These are phyloP conservation scores for Fusarium pseudonygamai DNA, from an alignment of 2,329 filamentous ascomycete species.

Conservation along the genomic window DNA sequence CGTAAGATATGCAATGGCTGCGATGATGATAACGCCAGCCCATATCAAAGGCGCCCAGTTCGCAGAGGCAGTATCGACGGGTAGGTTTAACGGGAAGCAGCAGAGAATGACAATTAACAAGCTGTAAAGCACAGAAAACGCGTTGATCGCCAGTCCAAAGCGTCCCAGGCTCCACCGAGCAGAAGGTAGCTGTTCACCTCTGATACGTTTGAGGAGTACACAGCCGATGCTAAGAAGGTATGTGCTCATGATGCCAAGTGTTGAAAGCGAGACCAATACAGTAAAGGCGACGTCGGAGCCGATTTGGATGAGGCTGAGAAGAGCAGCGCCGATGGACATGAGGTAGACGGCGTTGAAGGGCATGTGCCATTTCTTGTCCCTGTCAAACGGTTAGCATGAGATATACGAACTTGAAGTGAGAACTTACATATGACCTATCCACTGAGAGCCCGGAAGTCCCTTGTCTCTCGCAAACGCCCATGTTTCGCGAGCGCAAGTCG, in stretches of 20 bases:
- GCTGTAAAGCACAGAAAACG: slow-evolving; percentile 20
- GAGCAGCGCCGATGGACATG: slow-evolving; percentile 23
- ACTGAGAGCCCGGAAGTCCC: slow-evolving; percentile 16
- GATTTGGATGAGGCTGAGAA: slow-evolving; percentile 16
- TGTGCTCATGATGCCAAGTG: slow-evolving; percentile 21
- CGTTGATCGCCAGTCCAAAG: slow-evolving; percentile 18
- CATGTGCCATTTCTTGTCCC: slow-evolving; percentile 31
- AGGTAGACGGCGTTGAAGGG: slow-evolving; percentile 25
- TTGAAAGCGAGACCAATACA: slow-evolving; percentile 11
- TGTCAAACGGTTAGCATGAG: neutral
- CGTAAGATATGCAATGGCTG: neutral
- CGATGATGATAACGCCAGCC: slow-evolving; percentile 17
- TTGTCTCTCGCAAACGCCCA: slow-evolving; percentile 20
- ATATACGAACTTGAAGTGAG: rapidly evolving
- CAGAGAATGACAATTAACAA: slow-evolving; percentile 27
- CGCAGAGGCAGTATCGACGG: slow-evolving; percentile 14
- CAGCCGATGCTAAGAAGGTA: slow-evolving; percentile 28
- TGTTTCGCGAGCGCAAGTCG: slow-evolving; percentile 25
- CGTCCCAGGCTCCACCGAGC: slow-evolving; percentile 19
- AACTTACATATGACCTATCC: slow-evolving; percentile 20
- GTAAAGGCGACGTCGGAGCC: slow-evolving; percentile 23
- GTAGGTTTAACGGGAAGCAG: slow-evolving; percentile 10
- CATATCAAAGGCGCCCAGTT: slow-evolving; percentile 29
- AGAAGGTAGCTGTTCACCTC: slow-evolving; percentile 6
- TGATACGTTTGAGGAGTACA: slow-evolving; percentile 21